phyloP scores from a whole-genome alignment of 2,329 filamentous ascomycete species.

The Teratosphaeria pseudoeucalypti region DNA sequence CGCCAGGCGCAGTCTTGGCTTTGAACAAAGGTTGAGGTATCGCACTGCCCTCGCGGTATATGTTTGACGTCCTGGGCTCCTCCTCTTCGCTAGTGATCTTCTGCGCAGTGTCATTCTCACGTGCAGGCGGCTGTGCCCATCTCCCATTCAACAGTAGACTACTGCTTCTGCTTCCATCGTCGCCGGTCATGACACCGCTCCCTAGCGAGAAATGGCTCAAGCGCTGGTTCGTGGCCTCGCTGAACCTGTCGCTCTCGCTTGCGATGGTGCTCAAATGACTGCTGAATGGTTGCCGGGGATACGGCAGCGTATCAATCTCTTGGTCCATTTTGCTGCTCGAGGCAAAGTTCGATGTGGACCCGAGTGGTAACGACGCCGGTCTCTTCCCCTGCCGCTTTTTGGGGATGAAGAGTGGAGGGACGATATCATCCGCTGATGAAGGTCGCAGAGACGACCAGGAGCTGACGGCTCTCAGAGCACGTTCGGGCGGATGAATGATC shows the following conservation, averaged over 20 bases:
- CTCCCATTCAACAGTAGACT: constrained; percentile 10
- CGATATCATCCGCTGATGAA: constrained; percentile 16
- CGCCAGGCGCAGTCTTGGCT: constrained; percentile 1
- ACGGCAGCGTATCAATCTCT: constrained; percentile 21
- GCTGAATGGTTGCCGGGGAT: constrained; percentile 20
- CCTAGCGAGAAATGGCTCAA: constrained; percentile 24
- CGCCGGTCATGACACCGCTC: constrained; percentile 22
- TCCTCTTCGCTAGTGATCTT: background rate
- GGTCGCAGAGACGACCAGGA: constrained; percentile 15
- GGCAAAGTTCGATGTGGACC: constrained; percentile 4
- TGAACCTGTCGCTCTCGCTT: constrained; percentile 22
- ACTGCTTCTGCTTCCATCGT: constrained; percentile 19
- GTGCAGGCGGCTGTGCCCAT: background rate
- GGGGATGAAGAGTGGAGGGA: constrained; percentile 24
- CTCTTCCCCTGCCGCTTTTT: constrained; percentile 21
- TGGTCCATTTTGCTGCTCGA: constrained; percentile 14
- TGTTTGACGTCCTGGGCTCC: background rate
- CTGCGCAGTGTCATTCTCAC: background rate
- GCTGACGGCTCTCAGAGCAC: constrained; percentile 11
- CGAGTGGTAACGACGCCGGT: constrained; percentile 12
- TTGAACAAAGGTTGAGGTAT: constrained; percentile 26
- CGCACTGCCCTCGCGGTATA: constrained; percentile 22
- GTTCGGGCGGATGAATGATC: constrained; percentile 10
- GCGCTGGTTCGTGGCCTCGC: constrained; percentile 17
- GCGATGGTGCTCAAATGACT: constrained; percentile 27